Evolutionary conservation across 2,329 filamentous ascomycete genomes (phyloP).

Genomic region (Aspergillus glaucus): DNA sequence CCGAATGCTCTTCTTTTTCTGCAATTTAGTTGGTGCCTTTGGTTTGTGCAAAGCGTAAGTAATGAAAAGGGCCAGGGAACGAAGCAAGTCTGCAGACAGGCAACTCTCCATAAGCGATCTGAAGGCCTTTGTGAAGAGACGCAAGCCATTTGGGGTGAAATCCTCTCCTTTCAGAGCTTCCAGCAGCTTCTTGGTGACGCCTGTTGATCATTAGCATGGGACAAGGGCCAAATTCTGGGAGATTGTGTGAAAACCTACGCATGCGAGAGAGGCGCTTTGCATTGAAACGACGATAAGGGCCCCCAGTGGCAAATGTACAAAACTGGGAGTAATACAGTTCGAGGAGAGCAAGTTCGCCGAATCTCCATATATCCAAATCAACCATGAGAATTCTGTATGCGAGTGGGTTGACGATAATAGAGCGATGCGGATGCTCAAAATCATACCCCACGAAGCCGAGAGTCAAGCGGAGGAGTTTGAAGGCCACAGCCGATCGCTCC

Average conservation of each 20-base stretch:
- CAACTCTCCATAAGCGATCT: constrained; percentile 73
- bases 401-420: constrained; percentile 90
- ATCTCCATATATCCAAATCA: constrained; percentile 89
- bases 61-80: constrained; percentile 83
- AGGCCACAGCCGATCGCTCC: constrained; percentile 48
- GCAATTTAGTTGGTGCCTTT: constrained; percentile 36
- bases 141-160: constrained; percentile 64
- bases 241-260: constrained; percentile 53
- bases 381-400: constrained; percentile 89
- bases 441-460: constrained; percentile 87
- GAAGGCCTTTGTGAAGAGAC: constrained; percentile 72
- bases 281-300: constrained; percentile 90
- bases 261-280: constrained; percentile 79
- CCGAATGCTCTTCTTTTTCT: constrained; percentile 41
- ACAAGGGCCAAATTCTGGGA: background rate
- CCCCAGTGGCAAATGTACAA: constrained; percentile 76
- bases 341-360: constrained; percentile 68
- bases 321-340: constrained; percentile 93
- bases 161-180: constrained; percentile 85
- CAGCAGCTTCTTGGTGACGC: constrained; percentile 81
- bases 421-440: constrained; percentile 69
- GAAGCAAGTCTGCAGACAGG: constrained; percentile 75
- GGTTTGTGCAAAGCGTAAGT: constrained; percentile 79
- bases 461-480: constrained; percentile 65
- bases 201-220: constrained; percentile 40